phyloP scores from a whole-genome alignment of 176 grass and related monocot species.

The Juncus effusus region DNA sequence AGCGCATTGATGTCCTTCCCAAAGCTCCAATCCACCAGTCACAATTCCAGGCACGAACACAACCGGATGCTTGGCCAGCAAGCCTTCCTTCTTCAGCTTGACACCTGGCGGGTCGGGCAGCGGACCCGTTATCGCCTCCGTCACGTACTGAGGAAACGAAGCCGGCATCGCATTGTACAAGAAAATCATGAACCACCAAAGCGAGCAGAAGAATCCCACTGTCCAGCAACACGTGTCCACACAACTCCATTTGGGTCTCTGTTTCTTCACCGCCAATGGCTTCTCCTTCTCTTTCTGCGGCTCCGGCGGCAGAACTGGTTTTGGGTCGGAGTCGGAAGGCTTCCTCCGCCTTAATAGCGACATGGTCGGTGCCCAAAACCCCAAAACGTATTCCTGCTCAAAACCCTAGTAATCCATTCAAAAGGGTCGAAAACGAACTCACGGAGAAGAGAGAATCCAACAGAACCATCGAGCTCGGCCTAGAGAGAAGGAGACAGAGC shows the following conservation, averaged over 20 bases:
- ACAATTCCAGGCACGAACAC: constrained; percentile 98
- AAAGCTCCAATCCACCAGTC: constrained; percentile 89
- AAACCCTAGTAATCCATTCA: constrained; percentile 25
- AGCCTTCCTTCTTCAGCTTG: constrained; percentile 87
- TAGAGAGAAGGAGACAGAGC: constrained; percentile 16
- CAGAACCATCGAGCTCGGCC: constrained; percentile 27
- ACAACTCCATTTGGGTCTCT: constrained; percentile 56
- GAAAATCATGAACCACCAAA: constrained; percentile 92
- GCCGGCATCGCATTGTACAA: constrained; percentile 97
- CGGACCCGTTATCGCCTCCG: constrained; percentile 88
- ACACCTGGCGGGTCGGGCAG: constrained; percentile 82
- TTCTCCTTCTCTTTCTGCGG: constrained; percentile 31
- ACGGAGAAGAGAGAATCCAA: constrained; percentile 1
- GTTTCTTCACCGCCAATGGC: constrained; percentile 28
- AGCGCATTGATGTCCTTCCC: constrained; percentile 94
- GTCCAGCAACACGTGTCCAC: constrained; percentile 88
- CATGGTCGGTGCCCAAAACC: constrained; percentile 40
- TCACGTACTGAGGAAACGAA: constrained; percentile 92
- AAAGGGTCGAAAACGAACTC: constrained; percentile 14
- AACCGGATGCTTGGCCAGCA: constrained; percentile 78
- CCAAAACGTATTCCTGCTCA: not conserved
- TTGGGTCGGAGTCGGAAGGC: constrained; percentile 33
- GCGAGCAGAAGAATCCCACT: constrained; percentile 80
- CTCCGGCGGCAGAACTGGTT: constrained; percentile 29
- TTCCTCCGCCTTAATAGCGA: constrained; percentile 68